Evolutionary conservation across 2,329 filamentous ascomycete genomes (phyloP).

Genomic region (Aureobasidium sp.): DNA sequence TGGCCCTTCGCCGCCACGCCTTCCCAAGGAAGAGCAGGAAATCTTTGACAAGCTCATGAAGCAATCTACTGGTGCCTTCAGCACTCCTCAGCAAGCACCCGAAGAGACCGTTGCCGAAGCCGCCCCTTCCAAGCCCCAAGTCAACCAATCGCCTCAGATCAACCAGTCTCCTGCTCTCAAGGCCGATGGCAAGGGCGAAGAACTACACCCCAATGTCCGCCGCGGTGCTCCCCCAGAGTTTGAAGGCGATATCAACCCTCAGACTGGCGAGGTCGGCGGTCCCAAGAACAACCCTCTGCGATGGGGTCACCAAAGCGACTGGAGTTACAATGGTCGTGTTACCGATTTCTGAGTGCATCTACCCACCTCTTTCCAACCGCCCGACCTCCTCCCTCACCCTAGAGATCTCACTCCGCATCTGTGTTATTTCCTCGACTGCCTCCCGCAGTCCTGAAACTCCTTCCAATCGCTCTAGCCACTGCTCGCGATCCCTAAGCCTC

Average conservation of each 20-base stretch:
- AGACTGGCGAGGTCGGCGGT: conserved; percentile 89
- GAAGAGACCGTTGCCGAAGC: conserved; percentile 27
- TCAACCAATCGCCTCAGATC: conserved; percentile 23
- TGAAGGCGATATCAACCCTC: conserved; percentile 81
- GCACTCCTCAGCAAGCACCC: conserved; percentile 45
- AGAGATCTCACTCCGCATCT: conserved; percentile 25
- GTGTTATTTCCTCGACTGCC: conserved; percentile 9
- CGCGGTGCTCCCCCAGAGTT: conserved; percentile 83
- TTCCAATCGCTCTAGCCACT: conserved; percentile 7
- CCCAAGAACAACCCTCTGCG: conserved; percentile 94
- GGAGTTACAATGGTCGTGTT: conserved; percentile 91
- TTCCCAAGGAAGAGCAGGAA: conserved; percentile 81
- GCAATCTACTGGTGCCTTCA: conserved; percentile 67
- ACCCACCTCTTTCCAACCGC: conserved; percentile 18
- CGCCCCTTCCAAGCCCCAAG: conserved; percentile 16
- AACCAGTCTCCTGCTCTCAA: conserved; percentile 34
- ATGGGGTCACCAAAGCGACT: conserved; percentile 71
- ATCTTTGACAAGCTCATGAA: conserved; percentile 82
- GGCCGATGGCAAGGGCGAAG: conserved; percentile 51
- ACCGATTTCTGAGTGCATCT: conserved; percentile 63
- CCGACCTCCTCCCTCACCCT: conserved; percentile 25
- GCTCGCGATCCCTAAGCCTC: conserved; percentile 4
- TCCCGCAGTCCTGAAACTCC: neutral
- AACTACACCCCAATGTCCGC: conserved; percentile 61
- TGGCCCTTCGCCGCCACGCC: conserved; percentile 68